Evolutionary conservation across 23 red algal species (phyloP), one percentile per base, ranked within the genome.

Genomic region (Chondrus crispus): DNA sequence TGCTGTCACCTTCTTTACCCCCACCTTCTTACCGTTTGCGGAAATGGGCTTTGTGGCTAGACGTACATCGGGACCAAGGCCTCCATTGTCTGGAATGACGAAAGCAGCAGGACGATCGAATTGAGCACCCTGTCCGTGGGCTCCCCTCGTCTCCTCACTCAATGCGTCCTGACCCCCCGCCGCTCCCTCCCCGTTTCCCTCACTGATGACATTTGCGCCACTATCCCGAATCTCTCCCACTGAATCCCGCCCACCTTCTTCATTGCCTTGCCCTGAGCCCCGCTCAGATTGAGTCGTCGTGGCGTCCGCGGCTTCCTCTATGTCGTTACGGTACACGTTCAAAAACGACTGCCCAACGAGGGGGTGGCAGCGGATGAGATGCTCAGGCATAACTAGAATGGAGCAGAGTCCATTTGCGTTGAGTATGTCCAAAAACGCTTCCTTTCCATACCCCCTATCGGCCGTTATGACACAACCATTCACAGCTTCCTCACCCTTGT

Each of bases 371-470:
- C 20, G 8, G 26, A 77, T 46, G 44, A 47, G 37, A 37, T 77
- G 44, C 8, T 77, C 71, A 0, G 71, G 71, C 38, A 77, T 77
- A 37, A 77, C 26, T 22, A 2, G 44, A 42, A 77, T 77, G 71
- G 12, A 2, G 0, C 38, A 35, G 44, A 6, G 71, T 38, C 71
- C 71, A 38, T 46, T 76, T 76, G 71, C 37, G 37, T 43, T 46
- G 39, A 76, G 4, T 12, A 76, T 46, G 4, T 76, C 39, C 71
- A 76, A 43, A 48, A 76, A 76, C 5, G 28, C 44, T 20, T 76
- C 71, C 71, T 76, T 76, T 6, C 71, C 71, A 40, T 76, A 76
- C 37, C 24, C 71, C 44, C 71, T 76, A 76, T 76, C 71, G 37
- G 71, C 71, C 71, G 71, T 37, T 43, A 76, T 76, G 44, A 76